A percentile compares a stretch with the other conserved stretches of the same genome.
phyloP scores from a whole-genome alignment of 306 rosid species.

The Rosa persica region DNA sequence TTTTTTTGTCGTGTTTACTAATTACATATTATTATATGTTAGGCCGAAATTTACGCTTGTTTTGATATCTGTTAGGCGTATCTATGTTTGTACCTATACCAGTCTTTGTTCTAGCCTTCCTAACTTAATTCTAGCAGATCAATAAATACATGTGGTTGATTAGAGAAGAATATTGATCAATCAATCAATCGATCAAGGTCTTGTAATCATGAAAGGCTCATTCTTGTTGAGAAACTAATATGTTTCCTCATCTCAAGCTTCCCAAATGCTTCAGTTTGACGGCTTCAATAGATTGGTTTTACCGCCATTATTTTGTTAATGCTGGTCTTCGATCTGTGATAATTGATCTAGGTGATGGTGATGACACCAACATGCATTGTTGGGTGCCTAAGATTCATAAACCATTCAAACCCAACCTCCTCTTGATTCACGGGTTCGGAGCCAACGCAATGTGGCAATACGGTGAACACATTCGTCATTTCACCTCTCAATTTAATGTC shows the following conservation, averaged over 20 bases:
- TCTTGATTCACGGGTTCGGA: slow-evolving; percentile 76
- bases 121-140: not conserved
- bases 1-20: no score
- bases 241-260: slow-evolving; percentile 26
- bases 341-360: slow-evolving; percentile 53
- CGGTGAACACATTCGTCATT: slow-evolving; percentile 48
- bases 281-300: slow-evolving; percentile 55
- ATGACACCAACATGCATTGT: slow-evolving; percentile 55
- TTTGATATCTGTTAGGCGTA: not conserved
- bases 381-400: slow-evolving; percentile 59
- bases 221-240: not conserved
- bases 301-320: slow-evolving; percentile 44
- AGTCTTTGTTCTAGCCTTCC: not conserved
- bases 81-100: not conserved
- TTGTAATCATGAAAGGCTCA: not conserved
- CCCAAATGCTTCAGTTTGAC: slow-evolving; percentile 53
- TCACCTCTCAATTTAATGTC: slow-evolving; percentile 46
- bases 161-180: not conserved
- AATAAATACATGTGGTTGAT: not conserved
- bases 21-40: not conserved
- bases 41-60: not conserved
- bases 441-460: slow-evolving; percentile 89
- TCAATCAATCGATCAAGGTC: not conserved
- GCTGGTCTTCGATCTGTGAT: slow-evolving; percentile 59
- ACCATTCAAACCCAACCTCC: slow-evolving; percentile 41